A percentile compares a stretch with the other conserved stretches of the same genome.
These are phyloP conservation scores for Hamamelis virginiana DNA, from an alignment of 164 flowering plant species.

Conservation along the genomic window DNA sequence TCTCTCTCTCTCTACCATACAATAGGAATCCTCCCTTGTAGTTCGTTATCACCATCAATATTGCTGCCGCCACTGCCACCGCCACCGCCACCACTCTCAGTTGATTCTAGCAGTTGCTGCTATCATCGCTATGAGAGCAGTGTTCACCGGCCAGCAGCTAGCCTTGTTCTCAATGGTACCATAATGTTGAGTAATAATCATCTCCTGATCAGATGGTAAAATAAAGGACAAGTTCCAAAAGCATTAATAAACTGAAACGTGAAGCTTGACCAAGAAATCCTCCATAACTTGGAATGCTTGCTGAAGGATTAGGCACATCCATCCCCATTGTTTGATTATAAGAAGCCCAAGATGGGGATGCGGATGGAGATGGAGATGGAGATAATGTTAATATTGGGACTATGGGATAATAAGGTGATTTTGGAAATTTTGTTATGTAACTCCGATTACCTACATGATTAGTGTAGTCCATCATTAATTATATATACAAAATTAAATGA, in stretches of 20 bases:
- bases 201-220: too few species aligned
- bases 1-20: too few species aligned
- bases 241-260: neutral
- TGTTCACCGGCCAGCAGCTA: too few species aligned
- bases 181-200: too few species aligned
- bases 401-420: neutral
- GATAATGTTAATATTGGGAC: slow-evolving; percentile 1
- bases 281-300: neutral
- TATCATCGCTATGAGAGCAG: too few species aligned
- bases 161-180: too few species aligned
- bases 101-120: too few species aligned
- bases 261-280: neutral
- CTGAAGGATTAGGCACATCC: neutral
- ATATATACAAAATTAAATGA: too few species aligned
- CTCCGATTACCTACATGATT: slow-evolving; percentile 13
- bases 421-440: neutral
- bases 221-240: neutral
- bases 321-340: neutral
- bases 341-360: slow-evolving; percentile 3
- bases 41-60: too few species aligned
- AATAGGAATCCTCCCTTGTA: too few species aligned
- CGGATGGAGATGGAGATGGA: slow-evolving; percentile 7
- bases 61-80: too few species aligned
- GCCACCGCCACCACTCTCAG: too few species aligned
- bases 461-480: neutral